phyloP scores from a whole-genome alignment of 352 stramenopile genomes.

The Pythium scleroteichum region DNA sequence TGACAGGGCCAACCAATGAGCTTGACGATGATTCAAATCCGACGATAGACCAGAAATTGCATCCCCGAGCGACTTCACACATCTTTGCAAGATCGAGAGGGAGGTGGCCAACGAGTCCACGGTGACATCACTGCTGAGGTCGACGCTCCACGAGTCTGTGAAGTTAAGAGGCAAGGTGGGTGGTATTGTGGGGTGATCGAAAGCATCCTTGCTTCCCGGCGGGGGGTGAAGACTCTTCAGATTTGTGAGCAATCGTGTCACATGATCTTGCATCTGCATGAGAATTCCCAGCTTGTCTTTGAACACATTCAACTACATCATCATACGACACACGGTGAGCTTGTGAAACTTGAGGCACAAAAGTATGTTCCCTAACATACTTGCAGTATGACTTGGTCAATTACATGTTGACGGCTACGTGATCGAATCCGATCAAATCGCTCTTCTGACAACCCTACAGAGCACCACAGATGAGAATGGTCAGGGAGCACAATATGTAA shows the following conservation, averaged over 20 bases:
- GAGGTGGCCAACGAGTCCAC: conserved; percentile 17
- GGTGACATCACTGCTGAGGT: conserved; percentile 15
- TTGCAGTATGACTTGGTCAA: conserved; percentile 56
- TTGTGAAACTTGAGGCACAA: not conserved
- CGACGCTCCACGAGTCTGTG: too few relatives aligned
- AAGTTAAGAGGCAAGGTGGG: too few relatives aligned
- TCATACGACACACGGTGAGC: not conserved
- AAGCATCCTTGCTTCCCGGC: too few relatives aligned
- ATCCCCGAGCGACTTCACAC: conserved; percentile 28
- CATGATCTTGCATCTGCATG: conserved; percentile 51
- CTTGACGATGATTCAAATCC: conserved; percentile 46
- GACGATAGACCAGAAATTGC: conserved; percentile 23
- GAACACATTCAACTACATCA: conserved; percentile 44
- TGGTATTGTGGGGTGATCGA: too few relatives aligned
- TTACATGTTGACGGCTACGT: conserved; percentile 51
- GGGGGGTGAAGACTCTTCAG: conserved; percentile 36
- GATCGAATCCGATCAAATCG: conserved; percentile 60
- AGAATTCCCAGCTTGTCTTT: conserved; percentile 65
- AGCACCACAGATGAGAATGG: not conserved
- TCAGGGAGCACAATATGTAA: too few relatives aligned
- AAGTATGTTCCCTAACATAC: conserved; percentile 17
- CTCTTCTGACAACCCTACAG: conserved; percentile 61
- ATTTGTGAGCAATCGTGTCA: conserved; percentile 35
- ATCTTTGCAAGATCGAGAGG: conserved; percentile 23
- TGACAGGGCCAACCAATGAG: conserved; percentile 68